These are phyloP conservation scores for Diutina sp. DNA, from an alignment of 1,139 yeast genomes.

Conservation along the genomic window DNA sequence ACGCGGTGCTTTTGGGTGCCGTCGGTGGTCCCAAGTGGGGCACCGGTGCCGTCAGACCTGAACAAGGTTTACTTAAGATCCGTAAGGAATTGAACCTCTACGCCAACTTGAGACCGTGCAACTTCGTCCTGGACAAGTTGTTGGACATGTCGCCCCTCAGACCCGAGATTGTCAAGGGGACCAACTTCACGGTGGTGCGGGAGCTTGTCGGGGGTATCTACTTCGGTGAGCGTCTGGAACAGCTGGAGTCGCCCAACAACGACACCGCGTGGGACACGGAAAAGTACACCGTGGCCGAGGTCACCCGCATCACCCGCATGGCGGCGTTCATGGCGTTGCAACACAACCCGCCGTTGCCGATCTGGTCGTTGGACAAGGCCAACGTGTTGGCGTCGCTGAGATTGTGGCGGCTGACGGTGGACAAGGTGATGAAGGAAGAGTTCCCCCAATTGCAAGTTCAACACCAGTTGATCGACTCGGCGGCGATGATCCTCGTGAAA, in stretches of 20 bases:
- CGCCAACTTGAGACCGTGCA: conserved; percentile 95
- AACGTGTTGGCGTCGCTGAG: conserved; percentile 93
- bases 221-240: conserved; percentile 92
- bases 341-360: conserved; percentile 82
- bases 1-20: conserved; percentile 92
- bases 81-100: conserved; percentile 88
- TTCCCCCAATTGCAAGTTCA: conserved; percentile 79
- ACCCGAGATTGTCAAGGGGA: conserved; percentile 74
- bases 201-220: conserved; percentile 97
- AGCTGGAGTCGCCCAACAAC: conserved; percentile 56
- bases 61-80: conserved; percentile 86
- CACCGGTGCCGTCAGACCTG: conserved; percentile 89
- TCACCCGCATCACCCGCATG: conserved; percentile 92
- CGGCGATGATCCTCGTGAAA: conserved; percentile 94
- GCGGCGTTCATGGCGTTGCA: conserved; percentile 95
- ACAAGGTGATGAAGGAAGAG: conserved; percentile 69
- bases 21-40: conserved; percentile 99
- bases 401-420: conserved; percentile 90
- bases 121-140: conserved; percentile 78
- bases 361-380: conserved; percentile 96
- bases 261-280: conserved; percentile 86
- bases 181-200: conserved; percentile 84
- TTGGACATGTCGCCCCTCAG: conserved; percentile 81
- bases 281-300: conserved; percentile 80
- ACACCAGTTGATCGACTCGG: conserved; percentile 95